Evolutionary conservation across 2,329 filamentous ascomycete genomes (phyloP), one percentile per base, ranked within the genome.

Genomic region (Capronia americana): DNA sequence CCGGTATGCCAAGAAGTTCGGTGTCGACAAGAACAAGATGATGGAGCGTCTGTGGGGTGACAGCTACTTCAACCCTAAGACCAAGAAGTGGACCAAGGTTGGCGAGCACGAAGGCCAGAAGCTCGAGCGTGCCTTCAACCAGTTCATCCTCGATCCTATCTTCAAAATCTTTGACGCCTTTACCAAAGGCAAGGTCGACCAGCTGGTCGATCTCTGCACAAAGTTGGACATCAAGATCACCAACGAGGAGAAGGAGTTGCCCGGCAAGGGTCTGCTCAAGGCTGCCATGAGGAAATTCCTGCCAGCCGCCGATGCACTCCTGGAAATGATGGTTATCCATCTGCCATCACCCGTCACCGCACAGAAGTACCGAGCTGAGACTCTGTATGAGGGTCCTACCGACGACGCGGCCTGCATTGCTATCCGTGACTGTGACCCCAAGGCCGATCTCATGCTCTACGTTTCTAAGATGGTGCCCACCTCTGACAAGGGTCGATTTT

Each of bases 401-500:
- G 95, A 99, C 80, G 95, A 99, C 77, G 90, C 92, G 83, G 89
- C 90, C 76, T 93, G 91, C 85, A 91, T 97, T 80, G 93, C 90
- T 88, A 97, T 99, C 88, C 93, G 93, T 77, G 93, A 98, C 88
- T 98, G 95, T 83, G 92, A 99, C 83, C 87, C 94, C 83, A 96
- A 97, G 87, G 95, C 88, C 82, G 92, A 94, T 78, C 95, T 99
- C 84, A 99, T 99, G 95, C 88, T 98, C 75, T 99, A 99, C 91
- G 93, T 99, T 82, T 99, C 95, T 83, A 99, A 99, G 92, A 99
- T 99, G 95, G 95, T 99, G 79, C 95, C 95, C 78, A 99, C 95
- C 76, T 96, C 93, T 77, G 95, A 99, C 81, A 98, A 97, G 91
- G 95, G 95, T 84, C 94, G 95, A 85, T 99, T 99, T 92, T 99